Conservation (phyloP, 257 asterid genomes). For the Solanum pimpinellifolium region DNA sequence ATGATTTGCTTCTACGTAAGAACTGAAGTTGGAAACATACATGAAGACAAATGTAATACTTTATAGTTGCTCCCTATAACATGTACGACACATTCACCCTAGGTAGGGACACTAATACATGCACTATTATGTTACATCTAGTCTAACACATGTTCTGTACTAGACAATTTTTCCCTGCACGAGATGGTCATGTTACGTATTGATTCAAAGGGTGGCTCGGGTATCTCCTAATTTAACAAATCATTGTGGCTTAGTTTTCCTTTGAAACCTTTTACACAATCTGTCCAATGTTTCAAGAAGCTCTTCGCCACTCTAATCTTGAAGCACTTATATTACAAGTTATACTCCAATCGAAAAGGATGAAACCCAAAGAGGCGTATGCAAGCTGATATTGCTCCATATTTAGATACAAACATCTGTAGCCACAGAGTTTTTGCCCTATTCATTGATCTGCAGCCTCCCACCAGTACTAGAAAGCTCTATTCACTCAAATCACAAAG, state of each 20-base stretch:
- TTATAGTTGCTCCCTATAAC: neutral
- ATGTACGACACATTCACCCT: neutral
- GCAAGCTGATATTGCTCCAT: neutral
- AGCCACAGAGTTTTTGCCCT: neutral
- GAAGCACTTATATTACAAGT: neutral
- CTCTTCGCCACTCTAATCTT: neutral
- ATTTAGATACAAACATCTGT: neutral
- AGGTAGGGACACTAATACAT: neutral
- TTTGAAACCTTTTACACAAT: neutral
- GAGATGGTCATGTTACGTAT: neutral
- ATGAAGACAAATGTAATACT: neutral
- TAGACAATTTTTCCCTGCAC: neutral
- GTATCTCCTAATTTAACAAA: neutral
- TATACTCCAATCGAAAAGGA: neutral
- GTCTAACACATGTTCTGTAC: neutral
- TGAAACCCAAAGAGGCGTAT: neutral
- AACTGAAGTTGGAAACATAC: neutral
- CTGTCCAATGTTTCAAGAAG: neutral
- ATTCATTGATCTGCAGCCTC: neutral
- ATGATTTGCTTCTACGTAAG: neutral
- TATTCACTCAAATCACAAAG: neutral
- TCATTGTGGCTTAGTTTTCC: neutral
- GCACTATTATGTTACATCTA: neutral
- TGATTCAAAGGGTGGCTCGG: neutral
- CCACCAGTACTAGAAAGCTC: neutral